A percentile compares a stretch with the other conserved stretches of the same genome.
phyloP scores from a whole-genome alignment of 2,329 filamentous ascomycete genomes.

The Fusarium anguioides region DNA sequence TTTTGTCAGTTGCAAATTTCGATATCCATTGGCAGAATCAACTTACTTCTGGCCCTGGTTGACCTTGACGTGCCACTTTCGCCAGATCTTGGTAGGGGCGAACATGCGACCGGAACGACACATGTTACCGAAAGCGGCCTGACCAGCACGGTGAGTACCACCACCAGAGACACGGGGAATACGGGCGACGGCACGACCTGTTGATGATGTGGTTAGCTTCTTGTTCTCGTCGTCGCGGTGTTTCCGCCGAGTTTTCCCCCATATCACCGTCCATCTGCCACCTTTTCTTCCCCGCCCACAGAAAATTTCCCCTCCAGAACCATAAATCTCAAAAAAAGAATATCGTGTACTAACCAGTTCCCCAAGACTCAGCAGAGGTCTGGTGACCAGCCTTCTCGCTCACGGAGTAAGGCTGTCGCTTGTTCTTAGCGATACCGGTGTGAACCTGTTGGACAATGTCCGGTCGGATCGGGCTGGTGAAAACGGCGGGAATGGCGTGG shows the following conservation, averaged over 20 bases:
- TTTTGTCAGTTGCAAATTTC: constrained; percentile 36
- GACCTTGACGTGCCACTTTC: constrained; percentile 99
- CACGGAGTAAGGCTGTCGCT: constrained; percentile 98
- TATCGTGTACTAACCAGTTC: constrained; percentile 81
- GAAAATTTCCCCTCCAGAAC: constrained; percentile 29
- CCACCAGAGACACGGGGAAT: constrained; percentile 99
- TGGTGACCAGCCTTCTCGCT: constrained; percentile 99
- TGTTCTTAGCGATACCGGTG: constrained; percentile 99
- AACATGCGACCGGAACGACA: constrained; percentile 99
- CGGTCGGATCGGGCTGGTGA: constrained; percentile 95
- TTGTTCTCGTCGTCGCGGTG: constrained; percentile 3
- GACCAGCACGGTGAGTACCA: constrained; percentile 99
- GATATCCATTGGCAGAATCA: background rate
- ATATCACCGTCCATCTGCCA: background rate
- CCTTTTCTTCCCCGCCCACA: constrained; percentile 22
- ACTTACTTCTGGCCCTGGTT: constrained; percentile 96
- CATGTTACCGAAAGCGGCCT: constrained; percentile 99
- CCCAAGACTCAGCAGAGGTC: constrained; percentile 99
- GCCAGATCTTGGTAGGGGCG: constrained; percentile 99
- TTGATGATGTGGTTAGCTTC: constrained; percentile 40
- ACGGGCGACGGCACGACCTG: constrained; percentile 99
- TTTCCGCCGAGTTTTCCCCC: background rate
- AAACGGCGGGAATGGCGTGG: constrained; percentile 94
- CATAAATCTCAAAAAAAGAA: constrained; percentile 17
- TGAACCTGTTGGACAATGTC: constrained; percentile 99